These are phyloP conservation scores for Zygotorulaspora sp. DNA, from an alignment of 805 yeast genomes.

Conservation along the genomic window DNA sequence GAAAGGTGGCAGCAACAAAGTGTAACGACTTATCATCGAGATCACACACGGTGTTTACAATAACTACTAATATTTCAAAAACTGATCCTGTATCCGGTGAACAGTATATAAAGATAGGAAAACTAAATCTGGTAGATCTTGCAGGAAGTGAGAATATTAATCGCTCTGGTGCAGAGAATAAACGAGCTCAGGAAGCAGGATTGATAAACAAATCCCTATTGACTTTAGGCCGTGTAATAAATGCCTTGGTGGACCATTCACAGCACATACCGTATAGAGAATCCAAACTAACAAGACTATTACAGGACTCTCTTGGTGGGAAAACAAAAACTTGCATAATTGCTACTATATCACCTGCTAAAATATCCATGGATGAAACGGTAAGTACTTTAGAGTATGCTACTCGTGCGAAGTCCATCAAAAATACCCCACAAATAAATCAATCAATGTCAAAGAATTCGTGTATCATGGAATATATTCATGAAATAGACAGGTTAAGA, in stretches of 20 bases:
- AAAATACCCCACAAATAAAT: conserved; percentile 60
- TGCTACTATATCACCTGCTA: conserved; percentile 79
- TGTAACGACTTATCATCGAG: conserved; percentile 74
- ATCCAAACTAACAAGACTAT: conserved; percentile 69
- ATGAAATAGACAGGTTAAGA: conserved; percentile 52
- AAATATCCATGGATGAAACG: conserved; percentile 67
- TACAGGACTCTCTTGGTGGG: conserved; percentile 84
- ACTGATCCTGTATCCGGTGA: conserved; percentile 45
- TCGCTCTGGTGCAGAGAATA: conserved; percentile 77
- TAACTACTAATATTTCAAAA: conserved; percentile 54
- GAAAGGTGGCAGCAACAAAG: conserved; percentile 75
- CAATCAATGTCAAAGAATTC: conserved; percentile 56
- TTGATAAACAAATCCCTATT: conserved; percentile 79
- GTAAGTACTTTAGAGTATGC: conserved; percentile 81
- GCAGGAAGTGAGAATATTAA: conserved; percentile 89
- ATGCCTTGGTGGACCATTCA: conserved; percentile 57
- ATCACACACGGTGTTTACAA: conserved; percentile 75
- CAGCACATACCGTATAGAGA: conserved; percentile 81
- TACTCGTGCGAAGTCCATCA: conserved; percentile 70
- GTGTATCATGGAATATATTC: conserved; percentile 48
- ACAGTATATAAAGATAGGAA: conserved; percentile 51
- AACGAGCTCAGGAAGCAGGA: conserved; percentile 89
- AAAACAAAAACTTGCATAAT: conserved; percentile 75
- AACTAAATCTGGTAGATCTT: conserved; percentile 82
- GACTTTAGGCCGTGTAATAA: conserved; percentile 83